Evolutionary conservation across 1,284 basidiomycete genomes (phyloP).

Genomic region (Chondrostereum purpureum): DNA sequence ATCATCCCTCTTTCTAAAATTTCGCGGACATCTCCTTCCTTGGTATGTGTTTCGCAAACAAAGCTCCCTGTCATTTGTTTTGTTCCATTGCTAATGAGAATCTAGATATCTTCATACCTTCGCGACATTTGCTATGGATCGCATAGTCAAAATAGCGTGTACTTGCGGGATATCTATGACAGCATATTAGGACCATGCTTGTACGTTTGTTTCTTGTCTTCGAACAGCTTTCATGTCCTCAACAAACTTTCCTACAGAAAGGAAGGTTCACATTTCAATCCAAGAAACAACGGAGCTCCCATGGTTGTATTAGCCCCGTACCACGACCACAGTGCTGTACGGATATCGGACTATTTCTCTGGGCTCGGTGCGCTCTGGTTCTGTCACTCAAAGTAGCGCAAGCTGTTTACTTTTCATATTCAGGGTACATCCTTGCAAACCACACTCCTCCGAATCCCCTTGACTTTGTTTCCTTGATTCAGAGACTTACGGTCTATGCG

Average conservation of each 20-base stretch:
- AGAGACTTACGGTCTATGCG: constrained; percentile 11
- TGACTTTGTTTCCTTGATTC: constrained; percentile 9
- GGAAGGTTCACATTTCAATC: constrained; percentile 5
- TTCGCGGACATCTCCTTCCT: constrained; percentile 18
- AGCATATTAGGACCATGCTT: constrained; percentile 12
- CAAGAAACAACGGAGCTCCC: background rate
- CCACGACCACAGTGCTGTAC: constrained; percentile 10
- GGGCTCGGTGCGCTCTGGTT: constrained; percentile 9
- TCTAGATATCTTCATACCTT: constrained; percentile 5
- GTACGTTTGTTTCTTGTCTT: background rate
- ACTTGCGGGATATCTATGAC: constrained; percentile 7
- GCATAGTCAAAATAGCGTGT: constrained; percentile 1
- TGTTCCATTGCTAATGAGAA: no score
- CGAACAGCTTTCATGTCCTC: background rate
- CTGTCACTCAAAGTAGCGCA: background rate
- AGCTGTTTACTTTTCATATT: background rate
- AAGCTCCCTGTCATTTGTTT: no score
- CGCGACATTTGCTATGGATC: constrained; percentile 6
- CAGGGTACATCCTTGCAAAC: constrained; percentile 14
- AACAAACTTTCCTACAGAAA: background rate
- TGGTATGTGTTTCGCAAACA: no score
- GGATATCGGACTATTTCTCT: constrained; percentile 14
- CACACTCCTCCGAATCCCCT: background rate
- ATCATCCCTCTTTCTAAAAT: no score
- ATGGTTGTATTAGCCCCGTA: constrained; percentile 10